Conservation (phyloP, 768 basidiomycete genomes). For the Bullera alba region DNA sequence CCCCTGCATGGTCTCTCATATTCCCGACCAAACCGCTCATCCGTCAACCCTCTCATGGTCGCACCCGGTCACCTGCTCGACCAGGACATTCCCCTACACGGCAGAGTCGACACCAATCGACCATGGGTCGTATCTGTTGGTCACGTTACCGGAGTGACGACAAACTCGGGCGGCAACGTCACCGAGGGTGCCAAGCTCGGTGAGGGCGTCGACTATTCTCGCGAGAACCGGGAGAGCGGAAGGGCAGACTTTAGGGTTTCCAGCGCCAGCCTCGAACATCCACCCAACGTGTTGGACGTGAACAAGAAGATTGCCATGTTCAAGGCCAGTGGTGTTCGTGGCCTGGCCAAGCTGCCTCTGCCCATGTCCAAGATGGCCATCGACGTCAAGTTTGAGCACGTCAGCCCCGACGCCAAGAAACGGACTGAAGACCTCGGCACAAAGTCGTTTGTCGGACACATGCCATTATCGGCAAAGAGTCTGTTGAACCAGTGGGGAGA, state of each 20-base stretch:
- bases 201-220: constrained; percentile 6
- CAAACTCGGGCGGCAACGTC: background rate
- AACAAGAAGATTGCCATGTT: background rate
- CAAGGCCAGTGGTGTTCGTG: background rate
- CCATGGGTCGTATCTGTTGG: constrained; percentile 7
- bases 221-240: constrained; percentile 2
- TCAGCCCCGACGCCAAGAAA: background rate
- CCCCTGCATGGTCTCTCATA: constrained; percentile 1
- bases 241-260: constrained; percentile 6
- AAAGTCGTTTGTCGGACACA: background rate
- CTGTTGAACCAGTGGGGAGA: background rate
- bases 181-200: background rate
- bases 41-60: background rate
- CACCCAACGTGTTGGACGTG: constrained; percentile 9
- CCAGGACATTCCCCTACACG: background rate
- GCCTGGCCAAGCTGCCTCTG: background rate
- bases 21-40: background rate
- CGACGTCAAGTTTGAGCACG: constrained; percentile 2
- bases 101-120: background rate
- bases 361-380: constrained; percentile 11
- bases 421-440: background rate
- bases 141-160: background rate
- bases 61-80: constrained; percentile 13
- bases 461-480: background rate
- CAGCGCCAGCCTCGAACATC: background rate